These are phyloP conservation scores for Sporobolomyces pararoseus DNA, from an alignment of 768 basidiomycete species.

Conservation along the genomic window DNA sequence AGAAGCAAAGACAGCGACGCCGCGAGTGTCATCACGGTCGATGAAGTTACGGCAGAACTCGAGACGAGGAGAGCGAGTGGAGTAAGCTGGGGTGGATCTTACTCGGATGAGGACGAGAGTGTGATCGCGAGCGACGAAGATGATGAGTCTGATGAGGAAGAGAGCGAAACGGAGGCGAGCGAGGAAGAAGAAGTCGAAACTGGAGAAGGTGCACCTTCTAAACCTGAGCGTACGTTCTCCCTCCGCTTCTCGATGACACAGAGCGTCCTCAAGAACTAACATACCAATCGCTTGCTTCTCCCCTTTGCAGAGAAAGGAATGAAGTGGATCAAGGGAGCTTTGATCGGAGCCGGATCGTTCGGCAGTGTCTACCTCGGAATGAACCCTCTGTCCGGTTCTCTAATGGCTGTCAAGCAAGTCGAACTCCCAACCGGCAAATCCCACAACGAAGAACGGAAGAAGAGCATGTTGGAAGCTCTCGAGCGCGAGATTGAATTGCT, in stretches of 20 bases:
- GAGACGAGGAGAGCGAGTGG: conserved; percentile 55
- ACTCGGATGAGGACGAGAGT: conserved; percentile 56
- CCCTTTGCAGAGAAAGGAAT: conserved; percentile 57
- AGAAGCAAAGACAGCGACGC: conserved; percentile 37
- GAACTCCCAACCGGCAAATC: conserved; percentile 69
- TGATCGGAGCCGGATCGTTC: conserved; percentile 95
- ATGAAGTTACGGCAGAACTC: conserved; percentile 95
- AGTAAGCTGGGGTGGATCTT: conserved; percentile 53
- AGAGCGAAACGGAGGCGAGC: conserved; percentile 54
- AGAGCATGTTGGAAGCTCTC: conserved; percentile 72
- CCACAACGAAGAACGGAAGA: conserved; percentile 61
- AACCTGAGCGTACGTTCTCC: conserved; percentile 20
- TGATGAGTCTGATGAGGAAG: conserved; percentile 81
- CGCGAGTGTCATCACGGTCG: conserved; percentile 71
- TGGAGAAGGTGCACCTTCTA: conserved; percentile 4
- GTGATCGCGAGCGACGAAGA: conserved; percentile 56
- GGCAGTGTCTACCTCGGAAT: conserved; percentile 73
- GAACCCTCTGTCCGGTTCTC: conserved; percentile 92
- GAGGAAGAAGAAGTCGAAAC: conserved; percentile 25
- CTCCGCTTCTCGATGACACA: too few species aligned
- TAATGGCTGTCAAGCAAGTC: conserved; percentile 99
- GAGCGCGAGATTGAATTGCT: conserved; percentile 91
- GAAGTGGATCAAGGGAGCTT: conserved; percentile 96
- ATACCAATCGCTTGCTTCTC: too few species aligned
- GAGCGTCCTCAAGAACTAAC: too few species aligned